Percentiles rank a stretch among this genome's conserved stretches.
phyloP scores from a whole-genome alignment of 306 rosid species.

The Lathyrus oleraceus region DNA sequence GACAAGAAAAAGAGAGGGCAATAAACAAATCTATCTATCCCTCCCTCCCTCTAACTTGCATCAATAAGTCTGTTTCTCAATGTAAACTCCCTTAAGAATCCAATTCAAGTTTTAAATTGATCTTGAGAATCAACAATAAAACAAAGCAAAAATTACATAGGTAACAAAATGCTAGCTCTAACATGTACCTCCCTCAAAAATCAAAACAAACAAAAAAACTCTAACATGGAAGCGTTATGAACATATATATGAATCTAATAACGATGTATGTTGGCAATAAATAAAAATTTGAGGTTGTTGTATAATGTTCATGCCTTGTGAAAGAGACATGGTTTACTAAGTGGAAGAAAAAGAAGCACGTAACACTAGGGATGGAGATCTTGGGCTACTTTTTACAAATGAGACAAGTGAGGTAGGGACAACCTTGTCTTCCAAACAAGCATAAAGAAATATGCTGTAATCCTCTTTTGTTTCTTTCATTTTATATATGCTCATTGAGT shows the following conservation, averaged over 20 bases:
- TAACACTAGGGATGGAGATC: not conserved
- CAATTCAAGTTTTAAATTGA: too few relatives aligned
- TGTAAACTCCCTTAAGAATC: too few relatives aligned
- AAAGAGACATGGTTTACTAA: constrained; percentile 7
- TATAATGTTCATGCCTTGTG: not conserved
- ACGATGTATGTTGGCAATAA: not conserved
- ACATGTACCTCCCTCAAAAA: too few relatives aligned
- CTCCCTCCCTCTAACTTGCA: too few relatives aligned
- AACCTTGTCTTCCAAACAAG: constrained; percentile 12
- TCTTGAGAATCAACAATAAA: too few relatives aligned
- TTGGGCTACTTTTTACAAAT: not conserved
- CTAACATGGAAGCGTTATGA: not conserved
- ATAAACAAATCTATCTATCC: too few relatives aligned
- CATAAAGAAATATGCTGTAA: constrained; percentile 14
- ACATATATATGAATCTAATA: not conserved
- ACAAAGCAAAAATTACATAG: too few relatives aligned
- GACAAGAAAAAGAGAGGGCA: too few relatives aligned
- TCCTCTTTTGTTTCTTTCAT: not conserved
- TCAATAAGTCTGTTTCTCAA: too few relatives aligned
- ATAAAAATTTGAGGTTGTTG: not conserved
- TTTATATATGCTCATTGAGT: not conserved
- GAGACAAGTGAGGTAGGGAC: constrained; percentile 35
- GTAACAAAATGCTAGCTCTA: too few relatives aligned
- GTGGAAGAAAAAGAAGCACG: not conserved
- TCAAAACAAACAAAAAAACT: too few relatives aligned